phyloP scores from a whole-genome alignment of 106 monocot genomes.

The Dendrobium officinale region DNA sequence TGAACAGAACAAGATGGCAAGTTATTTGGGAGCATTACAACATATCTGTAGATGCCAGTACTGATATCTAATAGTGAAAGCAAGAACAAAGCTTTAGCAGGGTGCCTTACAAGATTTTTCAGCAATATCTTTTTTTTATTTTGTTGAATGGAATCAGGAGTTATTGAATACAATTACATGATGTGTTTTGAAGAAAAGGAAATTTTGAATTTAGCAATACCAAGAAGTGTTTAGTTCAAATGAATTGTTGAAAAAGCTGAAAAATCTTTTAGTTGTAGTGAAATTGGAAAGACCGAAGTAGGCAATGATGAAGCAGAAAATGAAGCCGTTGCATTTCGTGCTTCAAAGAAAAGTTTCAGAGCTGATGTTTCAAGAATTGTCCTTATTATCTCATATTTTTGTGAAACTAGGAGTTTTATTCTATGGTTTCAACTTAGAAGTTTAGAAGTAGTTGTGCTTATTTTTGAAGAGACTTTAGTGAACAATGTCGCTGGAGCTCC shows the following conservation, averaged over 20 bases:
- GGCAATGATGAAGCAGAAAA: constrained; percentile 34
- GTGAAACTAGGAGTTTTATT: background rate
- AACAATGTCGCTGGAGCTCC: no score
- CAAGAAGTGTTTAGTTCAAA: background rate
- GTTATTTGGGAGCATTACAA: background rate
- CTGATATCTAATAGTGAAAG: background rate
- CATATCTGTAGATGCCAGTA: background rate
- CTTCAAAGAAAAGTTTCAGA: constrained; percentile 29
- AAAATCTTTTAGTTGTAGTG: constrained; percentile 13
- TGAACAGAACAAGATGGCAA: background rate
- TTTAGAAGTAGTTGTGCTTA: background rate
- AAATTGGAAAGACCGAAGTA: constrained; percentile 30
- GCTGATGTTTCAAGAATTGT: background rate
- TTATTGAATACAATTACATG: background rate
- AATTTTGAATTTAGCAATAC: background rate
- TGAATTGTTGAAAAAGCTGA: background rate
- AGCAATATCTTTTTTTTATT: background rate
- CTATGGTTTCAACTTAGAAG: background rate
- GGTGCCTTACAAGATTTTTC: background rate
- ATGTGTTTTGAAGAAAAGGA: background rate
- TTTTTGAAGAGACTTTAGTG: background rate
- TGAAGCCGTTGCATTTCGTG: constrained; percentile 27
- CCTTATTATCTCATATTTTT: background rate
- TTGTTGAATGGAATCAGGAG: background rate
- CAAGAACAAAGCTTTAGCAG: background rate